A percentile compares a stretch with the other conserved stretches of the same genome.
Conservation (phyloP, 345 rosid species). For the Camelina sativa region DNA sequence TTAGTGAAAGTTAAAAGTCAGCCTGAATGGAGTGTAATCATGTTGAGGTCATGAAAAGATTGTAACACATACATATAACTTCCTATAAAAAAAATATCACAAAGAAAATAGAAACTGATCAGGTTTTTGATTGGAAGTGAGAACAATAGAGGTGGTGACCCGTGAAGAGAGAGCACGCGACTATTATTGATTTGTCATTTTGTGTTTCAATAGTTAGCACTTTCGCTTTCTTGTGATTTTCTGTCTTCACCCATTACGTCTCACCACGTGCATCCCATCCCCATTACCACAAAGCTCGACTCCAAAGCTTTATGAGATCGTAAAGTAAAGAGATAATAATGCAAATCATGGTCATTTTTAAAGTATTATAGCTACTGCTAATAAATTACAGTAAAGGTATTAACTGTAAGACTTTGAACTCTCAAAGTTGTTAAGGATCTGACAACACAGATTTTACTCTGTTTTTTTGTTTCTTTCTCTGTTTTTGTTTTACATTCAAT, state of each 20-base stretch:
- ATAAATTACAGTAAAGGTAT: neutral
- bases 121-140: constrained; percentile 31
- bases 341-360: neutral
- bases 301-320: constrained; percentile 7
- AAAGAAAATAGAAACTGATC: constrained; percentile 13
- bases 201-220: constrained; percentile 34
- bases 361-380: neutral
- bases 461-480: no score
- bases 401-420: no score
- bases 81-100: neutral
- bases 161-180: constrained; percentile 46
- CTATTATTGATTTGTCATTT: constrained; percentile 34
- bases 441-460: no score
- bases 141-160: constrained; percentile 38
- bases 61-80: neutral
- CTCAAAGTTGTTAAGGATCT: no score
- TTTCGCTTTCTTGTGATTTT: constrained; percentile 47
- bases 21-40: neutral
- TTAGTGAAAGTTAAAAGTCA: neutral
- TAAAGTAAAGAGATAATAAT: neutral
- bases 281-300: neutral
- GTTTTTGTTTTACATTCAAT: no score
- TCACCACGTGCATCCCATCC: constrained; percentile 42
- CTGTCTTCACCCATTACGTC: constrained; percentile 29
- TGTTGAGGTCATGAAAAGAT: neutral